Conservation (phyloP, 2,329 filamentous ascomycete species). For the Ophiosphaerella narmari region DNA sequence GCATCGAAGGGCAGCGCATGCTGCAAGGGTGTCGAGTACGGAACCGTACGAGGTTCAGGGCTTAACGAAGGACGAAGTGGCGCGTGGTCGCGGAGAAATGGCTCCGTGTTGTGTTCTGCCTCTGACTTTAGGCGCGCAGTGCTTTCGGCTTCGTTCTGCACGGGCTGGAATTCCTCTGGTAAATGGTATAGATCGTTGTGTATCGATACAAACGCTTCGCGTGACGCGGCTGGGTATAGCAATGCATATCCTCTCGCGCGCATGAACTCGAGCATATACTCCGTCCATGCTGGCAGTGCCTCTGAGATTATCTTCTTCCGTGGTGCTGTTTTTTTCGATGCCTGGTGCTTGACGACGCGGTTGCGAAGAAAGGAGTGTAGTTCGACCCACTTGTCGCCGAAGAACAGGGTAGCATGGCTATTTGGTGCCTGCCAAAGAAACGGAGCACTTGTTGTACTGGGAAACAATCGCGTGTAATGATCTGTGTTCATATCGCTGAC, state of each 20-base stretch:
- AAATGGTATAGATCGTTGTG: slow-evolving; percentile 75
- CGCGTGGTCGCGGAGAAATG: slow-evolving; percentile 50
- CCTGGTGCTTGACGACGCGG: slow-evolving; percentile 53
- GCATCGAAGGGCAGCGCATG: slow-evolving; percentile 54
- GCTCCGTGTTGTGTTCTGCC: slow-evolving; percentile 22
- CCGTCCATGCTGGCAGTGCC: slow-evolving; percentile 74
- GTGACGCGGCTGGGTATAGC: slow-evolving; percentile 69
- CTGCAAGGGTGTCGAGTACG: slow-evolving; percentile 53
- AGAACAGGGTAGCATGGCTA: slow-evolving; percentile 79
- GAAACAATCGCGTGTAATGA: slow-evolving; percentile 30
- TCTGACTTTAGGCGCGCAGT: slow-evolving; percentile 7
- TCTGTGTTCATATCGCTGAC: slow-evolving; percentile 44
- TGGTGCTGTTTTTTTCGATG: slow-evolving; percentile 24
- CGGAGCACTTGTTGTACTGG: slow-evolving; percentile 51
- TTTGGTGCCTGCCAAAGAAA: slow-evolving; percentile 88
- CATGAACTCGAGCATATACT: slow-evolving; percentile 77
- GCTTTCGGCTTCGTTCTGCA: slow-evolving; percentile 4
- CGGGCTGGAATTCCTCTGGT: slow-evolving; percentile 67
- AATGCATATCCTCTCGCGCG: slow-evolving; percentile 77
- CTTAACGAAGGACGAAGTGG: slow-evolving; percentile 15
- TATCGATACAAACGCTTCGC: slow-evolving; percentile 67
- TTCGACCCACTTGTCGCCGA: slow-evolving; percentile 85
- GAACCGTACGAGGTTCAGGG: slow-evolving; percentile 54
- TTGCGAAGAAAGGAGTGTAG: slow-evolving; percentile 78
- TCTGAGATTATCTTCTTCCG: slow-evolving; percentile 60